Base-by-base conservation (phyloP, 257 asterid genomes). In the Gynochthodes officinalis region DNA sequence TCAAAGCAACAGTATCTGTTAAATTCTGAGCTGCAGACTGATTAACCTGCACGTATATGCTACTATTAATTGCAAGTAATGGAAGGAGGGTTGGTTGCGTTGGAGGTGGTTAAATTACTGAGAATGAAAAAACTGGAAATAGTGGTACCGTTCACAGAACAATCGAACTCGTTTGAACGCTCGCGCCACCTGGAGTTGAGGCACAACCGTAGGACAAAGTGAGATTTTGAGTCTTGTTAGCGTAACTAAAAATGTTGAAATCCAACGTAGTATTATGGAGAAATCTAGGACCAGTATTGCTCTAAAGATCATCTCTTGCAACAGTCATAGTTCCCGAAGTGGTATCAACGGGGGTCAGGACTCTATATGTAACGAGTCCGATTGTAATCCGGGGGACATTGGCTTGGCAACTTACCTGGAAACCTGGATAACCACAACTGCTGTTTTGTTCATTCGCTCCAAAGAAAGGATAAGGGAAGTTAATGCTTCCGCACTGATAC, bases 181-280 rank as follows among this genome's bases (percentile, higher is more conserved):
- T 18, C 18, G 33, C 19, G 3, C 0, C 7, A 3, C 11, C 4
- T 9, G 6, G 50, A 0, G 65, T n/a, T n/a, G n/a, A n/a, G n/a
- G 69, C 23, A 80, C 97, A 91, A 6, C 77, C 81, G 19, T 87
- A 91, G 78, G 49, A 52, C 6, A 91, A 61, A 86, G 75, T 52
- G 89, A 67, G 65, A 75, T 78, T 52, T 4, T 78, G n/a, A 67
- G 79, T 76, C 27, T 15, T 42, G 0, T 60, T 32, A 1, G 79
- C 12, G 15, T 18, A 83, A 39, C 37, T 37, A 78, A 83, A 88
- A 19, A 43, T 46, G 77, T 19, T 37, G 14, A 25, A 48, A 58
- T 82, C 52, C 21, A 90, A 50, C 68, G 85, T 61, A 35, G 86
- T 77, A 39, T 82, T 74, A 60, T 5, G 1, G 28, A 49, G 60